Percentiles rank a stretch among this genome's conserved stretches.
Evolutionary conservation across 345 rosid species (phyloP).

Genomic region (Trapa bicornis): DNA sequence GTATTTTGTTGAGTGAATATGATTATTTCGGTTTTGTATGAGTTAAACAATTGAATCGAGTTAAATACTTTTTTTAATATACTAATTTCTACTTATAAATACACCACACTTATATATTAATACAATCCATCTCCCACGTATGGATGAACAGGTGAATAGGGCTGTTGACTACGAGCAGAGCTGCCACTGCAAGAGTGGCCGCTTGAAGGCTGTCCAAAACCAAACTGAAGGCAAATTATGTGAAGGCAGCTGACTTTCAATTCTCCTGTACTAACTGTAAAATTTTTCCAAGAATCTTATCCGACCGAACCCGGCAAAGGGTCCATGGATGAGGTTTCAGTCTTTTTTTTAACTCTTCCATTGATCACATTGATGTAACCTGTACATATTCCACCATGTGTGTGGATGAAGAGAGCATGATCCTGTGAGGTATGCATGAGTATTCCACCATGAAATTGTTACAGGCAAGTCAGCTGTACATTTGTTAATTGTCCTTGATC

Average conservation of each 20-base stretch:
- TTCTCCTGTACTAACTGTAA: conserved; percentile 14
- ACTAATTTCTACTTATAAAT: too few species aligned
- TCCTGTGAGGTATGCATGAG: too few species aligned
- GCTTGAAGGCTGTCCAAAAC: conserved; percentile 91
- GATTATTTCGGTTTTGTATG: too few species aligned
- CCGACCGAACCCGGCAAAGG: neutral
- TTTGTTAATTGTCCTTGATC: too few species aligned
- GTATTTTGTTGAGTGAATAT: too few species aligned
- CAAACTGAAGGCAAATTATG: conserved; percentile 85
- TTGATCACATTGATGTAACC: conserved; percentile 16
- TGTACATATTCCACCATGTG: conserved; percentile 11
- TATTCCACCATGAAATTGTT: neutral
- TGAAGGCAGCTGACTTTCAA: conserved; percentile 12
- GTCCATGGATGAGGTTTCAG: neutral
- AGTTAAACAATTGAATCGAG: too few species aligned
- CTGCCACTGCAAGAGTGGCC: conserved; percentile 93
- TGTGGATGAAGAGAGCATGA: conserved; percentile 13
- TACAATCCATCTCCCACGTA: conserved; percentile 42
- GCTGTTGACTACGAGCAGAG: conserved; percentile 64
- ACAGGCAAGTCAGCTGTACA: too few species aligned
- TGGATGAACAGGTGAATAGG: conserved; percentile 70
- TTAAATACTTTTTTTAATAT: too few species aligned
- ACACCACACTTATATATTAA: neutral
- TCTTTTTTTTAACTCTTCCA: neutral
- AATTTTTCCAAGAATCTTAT: neutral